Evolutionary conservation across 208 protist species (phyloP), one percentile per base, ranked within the genome.

Genomic region (Trypanosomatidae sp.): DNA sequence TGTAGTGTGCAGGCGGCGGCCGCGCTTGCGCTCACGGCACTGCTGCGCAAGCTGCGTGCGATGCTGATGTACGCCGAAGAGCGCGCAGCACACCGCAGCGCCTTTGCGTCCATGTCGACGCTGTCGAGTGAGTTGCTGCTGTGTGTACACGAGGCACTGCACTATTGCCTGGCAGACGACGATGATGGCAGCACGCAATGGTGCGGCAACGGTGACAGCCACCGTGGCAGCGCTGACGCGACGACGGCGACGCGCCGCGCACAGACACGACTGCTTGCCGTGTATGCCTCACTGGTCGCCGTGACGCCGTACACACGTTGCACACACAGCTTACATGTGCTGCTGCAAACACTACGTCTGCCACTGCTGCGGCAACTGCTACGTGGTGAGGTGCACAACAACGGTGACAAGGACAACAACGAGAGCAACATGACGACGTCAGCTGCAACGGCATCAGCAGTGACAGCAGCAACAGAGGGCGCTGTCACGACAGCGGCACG

Each of bases 21-120:
- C 0, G 54, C 72, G 13, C 38, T 37, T 1, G 54, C 55, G 4
- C 24, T 86, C 13, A 54, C 45, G 4, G 28, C 57, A 8, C 58
- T 90, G 20, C 40, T 86, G 10, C 57, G 53, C 25, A 77, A 74
- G 45, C 50, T 86, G n/a, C 71, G 76, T 6, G 44, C 48, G 2
- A 77, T 41, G 32, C 60, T 91, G 18, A 61, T 75, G 58, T 81
- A 79, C 54, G 81, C 81, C 11, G 73, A 90, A 56, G 81, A 90
- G 49, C 65, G 71, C 22, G 47, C 68, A 23, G 48, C 40, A 11
- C 45, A 61, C n/a, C 51, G 61, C 18, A 68, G 71, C 48, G 71
- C 81, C 33, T 90, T 87, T 38, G 61, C 71, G 5, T 77, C 81
- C 7, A 43, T 90, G n/a, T 55, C 73, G 3, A 62, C 64, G 1